These are phyloP conservation scores for Biscogniauxia marginata DNA, from an alignment of 2,329 filamentous ascomycete genomes.

Conservation along the genomic window DNA sequence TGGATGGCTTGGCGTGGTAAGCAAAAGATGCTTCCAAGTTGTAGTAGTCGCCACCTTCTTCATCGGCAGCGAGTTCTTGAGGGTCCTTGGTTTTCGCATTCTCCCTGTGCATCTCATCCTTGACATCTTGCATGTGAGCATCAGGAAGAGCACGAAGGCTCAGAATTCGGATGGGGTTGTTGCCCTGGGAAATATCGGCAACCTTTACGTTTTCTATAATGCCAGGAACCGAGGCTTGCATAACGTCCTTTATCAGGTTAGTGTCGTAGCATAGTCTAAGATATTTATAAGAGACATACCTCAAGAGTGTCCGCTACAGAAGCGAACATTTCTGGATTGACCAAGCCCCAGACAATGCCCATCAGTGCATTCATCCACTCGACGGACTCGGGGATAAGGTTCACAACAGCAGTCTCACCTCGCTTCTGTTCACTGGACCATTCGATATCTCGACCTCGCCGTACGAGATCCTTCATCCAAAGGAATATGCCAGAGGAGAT, in stretches of 20 bases:
- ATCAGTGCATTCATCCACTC: slow-evolving; percentile 95
- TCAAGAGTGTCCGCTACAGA: slow-evolving; percentile 88
- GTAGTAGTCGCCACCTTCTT: slow-evolving; percentile 89
- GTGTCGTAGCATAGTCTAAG: neutral
- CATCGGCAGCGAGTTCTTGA: slow-evolving; percentile 82
- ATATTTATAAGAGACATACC: slow-evolving; percentile 17
- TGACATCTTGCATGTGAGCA: slow-evolving; percentile 75
- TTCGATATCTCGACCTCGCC: slow-evolving; percentile 77
- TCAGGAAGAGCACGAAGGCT: slow-evolving; percentile 86
- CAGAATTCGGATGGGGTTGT: slow-evolving; percentile 83
- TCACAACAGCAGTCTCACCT: slow-evolving; percentile 81
- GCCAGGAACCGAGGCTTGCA: slow-evolving; percentile 90
- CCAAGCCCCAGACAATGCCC: slow-evolving; percentile 80
- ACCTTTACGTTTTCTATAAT: slow-evolving; percentile 94
- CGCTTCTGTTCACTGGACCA: slow-evolving; percentile 86
- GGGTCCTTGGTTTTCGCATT: slow-evolving; percentile 81
- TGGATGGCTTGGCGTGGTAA: slow-evolving; percentile 80
- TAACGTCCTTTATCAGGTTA: slow-evolving; percentile 65
- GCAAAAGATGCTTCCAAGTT: slow-evolving; percentile 89
- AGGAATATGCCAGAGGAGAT: slow-evolving; percentile 78
- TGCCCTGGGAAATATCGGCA: slow-evolving; percentile 91
- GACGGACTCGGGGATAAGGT: slow-evolving; percentile 88
- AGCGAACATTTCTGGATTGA: slow-evolving; percentile 95
- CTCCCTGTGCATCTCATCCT: slow-evolving; percentile 74
- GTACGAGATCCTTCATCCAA: slow-evolving; percentile 85